Evolutionary conservation across 192 early-diverging fungal genomes (phyloP).

Genomic region (Linnemannia schmuckeri): DNA sequence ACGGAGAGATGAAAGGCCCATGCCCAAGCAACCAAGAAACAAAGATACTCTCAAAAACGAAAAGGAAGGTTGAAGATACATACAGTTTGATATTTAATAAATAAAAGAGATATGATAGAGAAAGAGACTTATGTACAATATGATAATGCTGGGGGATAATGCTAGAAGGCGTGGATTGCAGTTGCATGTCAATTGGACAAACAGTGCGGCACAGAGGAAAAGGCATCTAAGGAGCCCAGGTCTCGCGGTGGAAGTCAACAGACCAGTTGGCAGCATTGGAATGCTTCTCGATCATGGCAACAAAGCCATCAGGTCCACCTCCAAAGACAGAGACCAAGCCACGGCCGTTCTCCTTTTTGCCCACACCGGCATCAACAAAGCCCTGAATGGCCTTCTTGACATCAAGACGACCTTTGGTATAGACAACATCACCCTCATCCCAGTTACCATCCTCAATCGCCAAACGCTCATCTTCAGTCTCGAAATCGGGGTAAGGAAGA

Average conservation of each 20-base stretch:
- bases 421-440: slow-evolving; percentile 56
- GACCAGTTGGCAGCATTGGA: slow-evolving; percentile 43
- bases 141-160: background rate
- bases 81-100: background rate
- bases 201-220: background rate
- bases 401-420: slow-evolving; percentile 47
- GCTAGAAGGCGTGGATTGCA: background rate
- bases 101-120: background rate
- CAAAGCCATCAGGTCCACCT: slow-evolving; percentile 55
- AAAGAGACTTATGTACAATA: background rate
- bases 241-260: slow-evolving; percentile 53
- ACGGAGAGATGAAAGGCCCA: no score
- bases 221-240: slow-evolving; percentile 42
- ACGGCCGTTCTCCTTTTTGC: slow-evolving; percentile 41
- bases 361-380: slow-evolving; percentile 52
- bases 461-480: slow-evolving; percentile 29
- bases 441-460: slow-evolving; percentile 53
- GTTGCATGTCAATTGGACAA: background rate
- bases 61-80: background rate
- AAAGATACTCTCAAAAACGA: background rate
- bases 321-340: slow-evolving; percentile 53
- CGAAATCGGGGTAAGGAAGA: slow-evolving; percentile 43
- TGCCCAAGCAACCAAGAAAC: no score
- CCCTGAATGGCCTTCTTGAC: slow-evolving; percentile 51
- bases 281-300: slow-evolving; percentile 54